Base-by-base conservation (phyloP, 768 basidiomycete genomes). In the Hortiboletus flavorubellus region DNA sequence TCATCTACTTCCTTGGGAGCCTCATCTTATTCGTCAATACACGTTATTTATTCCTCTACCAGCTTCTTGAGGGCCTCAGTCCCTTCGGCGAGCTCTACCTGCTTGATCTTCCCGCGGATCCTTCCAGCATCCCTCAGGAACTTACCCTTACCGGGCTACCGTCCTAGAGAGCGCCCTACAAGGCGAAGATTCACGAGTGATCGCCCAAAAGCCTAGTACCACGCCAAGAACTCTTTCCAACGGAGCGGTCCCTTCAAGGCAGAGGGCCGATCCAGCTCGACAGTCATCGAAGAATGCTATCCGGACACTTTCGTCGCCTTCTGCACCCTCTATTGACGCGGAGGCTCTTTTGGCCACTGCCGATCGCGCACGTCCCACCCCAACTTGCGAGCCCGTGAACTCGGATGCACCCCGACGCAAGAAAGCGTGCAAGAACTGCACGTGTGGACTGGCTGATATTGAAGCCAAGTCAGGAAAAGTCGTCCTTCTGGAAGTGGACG, bases 381-480 rank as follows among this genome's bases (percentile, higher is more conserved):
- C 88, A 29, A 80, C 82, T 6, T 92, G 91, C 61, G 90, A 89
- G 67, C 91, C 91, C 15, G 73, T 80, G 41, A 64, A 61, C 18
- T 63, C 62, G 10, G 68, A 71, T 26, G 78, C 78, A 14, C 80
- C 84, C n/a, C 78, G 88, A 59, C 77, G 89, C 63, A 93, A 89
- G 78, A 87, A 85, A 69, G 96, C 97, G 31, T 99, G 97, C 81
- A 98, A 98, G 76, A 85, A 84, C 68, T 99, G 97, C 73, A 83
- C 92, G 3, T 99, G 97, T 66, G 97, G 97, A n/a, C 80, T 99
- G 54, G 87, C 90, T 16, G 97, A 98, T 76, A 69, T 96, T 16
- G 93, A 98, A 72, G 69, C 75, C 54, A 75, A 69, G 59, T 73
- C 69, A 44, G 77, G 77, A 60, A 85, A 81, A 61, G 81, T 91